Percentiles rank a stretch among this genome's conserved stretches.
These are phyloP conservation scores for Isabelozyma rhagii DNA, from an alignment of 805 yeast species.

Conservation along the genomic window DNA sequence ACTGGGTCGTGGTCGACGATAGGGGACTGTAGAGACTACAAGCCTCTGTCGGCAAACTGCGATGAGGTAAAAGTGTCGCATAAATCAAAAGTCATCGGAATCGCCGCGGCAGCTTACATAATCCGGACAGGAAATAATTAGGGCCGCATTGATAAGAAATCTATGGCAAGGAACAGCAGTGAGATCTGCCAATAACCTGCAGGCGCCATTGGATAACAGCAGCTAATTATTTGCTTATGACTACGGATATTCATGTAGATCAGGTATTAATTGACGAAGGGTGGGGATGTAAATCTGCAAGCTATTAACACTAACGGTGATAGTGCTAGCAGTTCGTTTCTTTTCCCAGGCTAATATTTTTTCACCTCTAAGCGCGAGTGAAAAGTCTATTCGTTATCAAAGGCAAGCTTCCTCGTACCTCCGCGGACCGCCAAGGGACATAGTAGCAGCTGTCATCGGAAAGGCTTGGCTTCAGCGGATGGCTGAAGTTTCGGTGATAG, in stretches of 20 bases:
- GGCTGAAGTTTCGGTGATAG: no score
- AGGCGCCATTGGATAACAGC: no score
- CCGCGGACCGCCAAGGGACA: background rate
- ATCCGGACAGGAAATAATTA: background rate
- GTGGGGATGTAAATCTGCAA: no score
- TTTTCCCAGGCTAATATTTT: no score
- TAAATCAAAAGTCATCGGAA: background rate
- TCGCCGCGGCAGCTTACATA: slow-evolving; percentile 1
- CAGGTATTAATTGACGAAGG: no score
- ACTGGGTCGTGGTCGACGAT: no score
- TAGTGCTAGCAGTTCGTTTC: no score
- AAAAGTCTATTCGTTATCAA: background rate
- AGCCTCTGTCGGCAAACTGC: background rate
- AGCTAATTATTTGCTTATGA: no score
- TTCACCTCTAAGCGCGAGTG: no score
- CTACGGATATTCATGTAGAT: no score
- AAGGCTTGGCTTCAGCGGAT: background rate
- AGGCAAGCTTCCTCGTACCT: background rate
- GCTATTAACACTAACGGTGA: no score
- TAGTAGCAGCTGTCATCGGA: background rate
- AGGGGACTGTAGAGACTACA: background rate
- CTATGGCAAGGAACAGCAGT: background rate
- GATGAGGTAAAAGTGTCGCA: background rate
- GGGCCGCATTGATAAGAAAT: background rate
- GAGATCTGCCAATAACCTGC: background rate